These are phyloP conservation scores for Pseudonitzschia multistriata DNA, from an alignment of 108 stramenopile genomes.

Conservation along the genomic window DNA sequence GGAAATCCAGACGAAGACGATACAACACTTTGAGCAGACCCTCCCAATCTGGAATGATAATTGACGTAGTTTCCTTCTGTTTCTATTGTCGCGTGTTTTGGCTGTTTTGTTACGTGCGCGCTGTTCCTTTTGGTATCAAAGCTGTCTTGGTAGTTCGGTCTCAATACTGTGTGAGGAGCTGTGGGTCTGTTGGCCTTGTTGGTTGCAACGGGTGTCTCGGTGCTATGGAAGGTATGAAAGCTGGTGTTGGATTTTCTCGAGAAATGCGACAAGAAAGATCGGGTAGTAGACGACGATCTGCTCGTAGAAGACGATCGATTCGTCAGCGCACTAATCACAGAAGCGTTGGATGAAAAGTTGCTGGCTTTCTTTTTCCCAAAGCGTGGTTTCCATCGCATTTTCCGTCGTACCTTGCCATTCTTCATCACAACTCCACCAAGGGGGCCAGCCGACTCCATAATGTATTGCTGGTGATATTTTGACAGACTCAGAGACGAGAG, in stretches of 20 bases:
- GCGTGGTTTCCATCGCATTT: slow-evolving; percentile 47
- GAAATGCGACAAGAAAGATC: slow-evolving; percentile 28
- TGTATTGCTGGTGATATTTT: slow-evolving; percentile 30
- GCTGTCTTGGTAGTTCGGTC: slow-evolving; percentile 33
- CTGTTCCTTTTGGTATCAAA: slow-evolving; percentile 24
- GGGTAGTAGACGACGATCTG: slow-evolving; percentile 15
- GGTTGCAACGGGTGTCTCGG: slow-evolving; percentile 32
- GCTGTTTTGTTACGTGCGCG: not conserved
- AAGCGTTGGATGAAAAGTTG: slow-evolving; percentile 26
- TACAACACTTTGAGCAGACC: not conserved
- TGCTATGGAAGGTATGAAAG: slow-evolving; percentile 43
- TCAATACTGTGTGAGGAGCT: slow-evolving; percentile 22
- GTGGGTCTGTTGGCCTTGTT: slow-evolving; percentile 23
- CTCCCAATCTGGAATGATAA: not conserved
- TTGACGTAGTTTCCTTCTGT: not conserved
- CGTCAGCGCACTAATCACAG: slow-evolving; percentile 20
- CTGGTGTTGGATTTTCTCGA: slow-evolving; percentile 29
- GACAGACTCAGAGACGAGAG: slow-evolving; percentile 3
- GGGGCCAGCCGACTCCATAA: not conserved
- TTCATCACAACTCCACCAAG: slow-evolving; percentile 19
- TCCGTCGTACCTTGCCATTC: slow-evolving; percentile 48
- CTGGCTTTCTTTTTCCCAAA: slow-evolving; percentile 21
- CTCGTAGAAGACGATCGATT: slow-evolving; percentile 20
- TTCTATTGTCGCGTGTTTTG: slow-evolving; percentile 16
- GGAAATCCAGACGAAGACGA: not conserved